Evolutionary conservation across 2,329 filamentous ascomycete genomes (phyloP).

Genomic region (Aspergillus versicolor): DNA sequence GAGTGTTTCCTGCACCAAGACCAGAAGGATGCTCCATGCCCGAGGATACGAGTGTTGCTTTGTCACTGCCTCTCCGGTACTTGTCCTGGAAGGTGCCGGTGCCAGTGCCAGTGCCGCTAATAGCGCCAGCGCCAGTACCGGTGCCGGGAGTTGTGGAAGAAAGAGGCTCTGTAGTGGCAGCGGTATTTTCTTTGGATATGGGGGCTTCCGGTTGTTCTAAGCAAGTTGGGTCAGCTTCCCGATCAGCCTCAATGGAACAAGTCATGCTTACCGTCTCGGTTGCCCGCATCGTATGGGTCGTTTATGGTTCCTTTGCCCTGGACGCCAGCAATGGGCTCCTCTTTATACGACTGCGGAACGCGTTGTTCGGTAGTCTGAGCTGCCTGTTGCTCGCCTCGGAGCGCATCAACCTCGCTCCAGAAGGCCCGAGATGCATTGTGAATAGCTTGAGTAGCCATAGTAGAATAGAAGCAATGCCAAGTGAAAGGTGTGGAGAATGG

Average conservation of each 20-base stretch:
- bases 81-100: background rate
- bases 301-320: conserved; percentile 64
- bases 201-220: conserved; percentile 32
- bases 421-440: conserved; percentile 50
- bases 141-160: conserved; percentile 5
- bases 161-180: conserved; percentile 19
- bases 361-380: background rate
- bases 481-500: background rate
- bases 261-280: background rate
- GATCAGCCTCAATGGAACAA: background rate
- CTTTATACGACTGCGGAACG: conserved; percentile 34
- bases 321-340: conserved; percentile 71
- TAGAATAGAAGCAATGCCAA: conserved; percentile 1
- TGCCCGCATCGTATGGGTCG: conserved; percentile 69
- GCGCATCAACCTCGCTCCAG: conserved; percentile 44
- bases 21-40: background rate
- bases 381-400: background rate
- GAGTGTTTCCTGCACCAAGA: background rate
- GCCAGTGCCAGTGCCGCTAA: background rate
- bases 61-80: background rate
- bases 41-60: conserved; percentile 8
- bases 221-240: background rate
- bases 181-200: conserved; percentile 21
- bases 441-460: conserved; percentile 61
- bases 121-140: background rate